phyloP scores from a whole-genome alignment of 768 basidiomycete genomes.

The Suillus discolor region DNA sequence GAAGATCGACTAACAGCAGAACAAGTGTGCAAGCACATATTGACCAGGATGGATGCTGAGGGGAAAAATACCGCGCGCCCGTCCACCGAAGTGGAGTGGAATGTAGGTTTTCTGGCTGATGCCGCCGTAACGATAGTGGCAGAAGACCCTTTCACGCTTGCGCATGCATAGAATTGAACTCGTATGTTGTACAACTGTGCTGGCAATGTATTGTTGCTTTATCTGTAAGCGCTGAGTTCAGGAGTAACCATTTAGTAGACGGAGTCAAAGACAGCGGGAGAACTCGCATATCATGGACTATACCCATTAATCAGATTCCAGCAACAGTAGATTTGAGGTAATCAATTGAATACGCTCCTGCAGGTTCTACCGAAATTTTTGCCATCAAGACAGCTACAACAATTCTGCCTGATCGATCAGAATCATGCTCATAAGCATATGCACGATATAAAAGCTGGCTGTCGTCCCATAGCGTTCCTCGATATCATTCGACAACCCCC shows the following conservation, averaged over 20 bases:
- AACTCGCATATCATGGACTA: too few species aligned
- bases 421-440: too few species aligned
- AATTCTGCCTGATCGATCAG: too few species aligned
- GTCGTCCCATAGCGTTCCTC: too few species aligned
- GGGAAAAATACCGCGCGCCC: not conserved
- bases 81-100: constrained; percentile 1
- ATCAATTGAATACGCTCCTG: too few species aligned
- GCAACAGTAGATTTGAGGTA: too few species aligned
- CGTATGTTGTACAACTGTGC: not conserved
- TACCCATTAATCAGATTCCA: too few species aligned
- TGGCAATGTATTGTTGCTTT: not conserved
- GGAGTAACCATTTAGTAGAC: not conserved
- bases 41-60: not conserved
- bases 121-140: not conserved
- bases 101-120: constrained; percentile 2
- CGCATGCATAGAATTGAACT: not conserved
- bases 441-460: too few species aligned
- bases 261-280: too few species aligned
- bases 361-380: too few species aligned
- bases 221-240: not conserved
- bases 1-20: not conserved
- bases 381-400: too few species aligned
- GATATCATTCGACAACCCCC: too few species aligned
- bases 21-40: not conserved
- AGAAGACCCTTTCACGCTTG: not conserved